Evolutionary conservation across 352 stramenopile genomes (phyloP).

Genomic region (Pythium chondricola): DNA sequence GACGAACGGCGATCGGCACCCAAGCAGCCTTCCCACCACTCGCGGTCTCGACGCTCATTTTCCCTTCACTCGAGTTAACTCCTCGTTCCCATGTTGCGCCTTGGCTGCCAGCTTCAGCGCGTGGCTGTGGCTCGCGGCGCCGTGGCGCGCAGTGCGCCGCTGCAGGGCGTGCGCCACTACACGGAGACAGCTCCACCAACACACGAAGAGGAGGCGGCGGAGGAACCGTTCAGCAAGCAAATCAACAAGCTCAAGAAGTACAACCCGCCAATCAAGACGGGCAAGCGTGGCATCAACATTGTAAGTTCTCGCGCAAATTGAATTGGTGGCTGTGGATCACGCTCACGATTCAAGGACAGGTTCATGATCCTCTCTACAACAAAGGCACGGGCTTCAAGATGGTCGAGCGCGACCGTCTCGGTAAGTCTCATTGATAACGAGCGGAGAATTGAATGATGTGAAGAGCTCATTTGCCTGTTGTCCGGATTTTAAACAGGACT

Average conservation of each 20-base stretch:
- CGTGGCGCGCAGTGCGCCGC: constrained; percentile 7
- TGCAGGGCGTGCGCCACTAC: constrained; percentile 6
- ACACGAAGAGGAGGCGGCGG: constrained; percentile 30
- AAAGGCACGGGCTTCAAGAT: constrained; percentile 85
- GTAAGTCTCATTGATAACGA: too few species aligned
- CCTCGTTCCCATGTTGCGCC: not conserved
- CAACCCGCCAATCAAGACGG: constrained; percentile 70
- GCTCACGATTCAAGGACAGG: constrained; percentile 13
- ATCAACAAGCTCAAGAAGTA: constrained; percentile 68
- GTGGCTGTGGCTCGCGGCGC: constrained; percentile 13
- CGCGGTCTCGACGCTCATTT: not conserved
- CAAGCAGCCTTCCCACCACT: constrained; percentile 8
- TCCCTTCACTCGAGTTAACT: not conserved
- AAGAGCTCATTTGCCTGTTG: not conserved
- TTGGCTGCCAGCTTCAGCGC: too few species aligned
- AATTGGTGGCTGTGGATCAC: not conserved
- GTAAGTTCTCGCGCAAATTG: constrained; percentile 21
- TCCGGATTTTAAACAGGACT: constrained; percentile 31
- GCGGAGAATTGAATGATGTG: too few species aligned
- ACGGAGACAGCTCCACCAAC: constrained; percentile 33
- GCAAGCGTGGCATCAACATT: constrained; percentile 70
- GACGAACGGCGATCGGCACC: constrained; percentile 3
- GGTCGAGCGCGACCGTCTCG: constrained; percentile 76
- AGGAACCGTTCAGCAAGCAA: constrained; percentile 44
- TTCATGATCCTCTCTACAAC: constrained; percentile 85